Evolutionary conservation across 768 basidiomycete genomes (phyloP), one percentile per base, ranked within the genome.

Genomic region (Suillus paluster): DNA sequence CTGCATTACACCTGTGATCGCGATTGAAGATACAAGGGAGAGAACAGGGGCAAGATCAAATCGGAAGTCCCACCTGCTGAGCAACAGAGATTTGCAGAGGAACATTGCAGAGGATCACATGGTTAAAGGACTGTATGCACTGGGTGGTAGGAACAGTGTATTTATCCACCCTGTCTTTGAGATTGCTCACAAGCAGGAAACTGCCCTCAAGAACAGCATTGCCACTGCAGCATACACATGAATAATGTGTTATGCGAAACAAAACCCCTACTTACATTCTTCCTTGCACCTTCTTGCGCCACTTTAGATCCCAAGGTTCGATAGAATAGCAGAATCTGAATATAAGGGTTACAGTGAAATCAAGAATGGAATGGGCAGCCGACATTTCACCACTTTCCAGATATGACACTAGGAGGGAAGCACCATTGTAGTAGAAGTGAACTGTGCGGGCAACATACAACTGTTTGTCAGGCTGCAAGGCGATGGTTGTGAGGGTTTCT

Each of bases 11-110:
- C n/a, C n/a, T n/a, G n/a, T n/a, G n/a, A n/a, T n/a, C n/a, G n/a
- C n/a, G n/a, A n/a, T n/a, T n/a, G n/a, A n/a, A n/a, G n/a, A n/a
- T n/a, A n/a, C n/a, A n/a, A n/a, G n/a, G n/a, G n/a, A n/a, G n/a
- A n/a, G n/a, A n/a, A n/a, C n/a, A n/a, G n/a, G n/a, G n/a, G n/a
- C n/a, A n/a, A n/a, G n/a, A n/a, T n/a, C n/a, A n/a, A n/a, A n/a
- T n/a, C n/a, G n/a, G n/a, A n/a, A n/a, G n/a, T n/a, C n/a, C 59
- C 2, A 25, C 44, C 23, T 57, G 19, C 1, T n/a, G 19, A 23
- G 54, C 58, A 19, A 66, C 52, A 14, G 58, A 49, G 5, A 66
- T 19, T n/a, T 66, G 64, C 21, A 60, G 54, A 1, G 54, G 59
- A 4, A 63, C n/a, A 39, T 66, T 66, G 1, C 41, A 14, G 9